phyloP scores from a whole-genome alignment of 371 early-diverging fungal species.

The Actinomortierella wolfii region DNA sequence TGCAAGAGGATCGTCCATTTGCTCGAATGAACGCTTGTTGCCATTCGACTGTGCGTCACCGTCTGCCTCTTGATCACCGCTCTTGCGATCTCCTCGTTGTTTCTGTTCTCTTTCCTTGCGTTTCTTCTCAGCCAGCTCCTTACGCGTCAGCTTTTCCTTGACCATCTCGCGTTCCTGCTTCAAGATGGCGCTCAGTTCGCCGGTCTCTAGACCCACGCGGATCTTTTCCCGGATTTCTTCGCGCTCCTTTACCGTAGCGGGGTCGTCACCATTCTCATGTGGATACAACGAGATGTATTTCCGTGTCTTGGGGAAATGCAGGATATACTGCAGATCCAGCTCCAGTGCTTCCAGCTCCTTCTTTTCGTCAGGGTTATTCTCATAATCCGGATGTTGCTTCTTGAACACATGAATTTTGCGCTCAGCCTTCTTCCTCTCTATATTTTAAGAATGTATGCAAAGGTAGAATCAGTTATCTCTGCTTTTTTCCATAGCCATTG shows the following conservation, averaged over 20 bases:
- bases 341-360: conserved; percentile 28
- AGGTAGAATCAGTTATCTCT: no score
- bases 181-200: conserved; percentile 18
- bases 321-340: conserved; percentile 42
- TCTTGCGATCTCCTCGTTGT: conserved; percentile 18
- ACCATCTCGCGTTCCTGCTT: conserved; percentile 23
- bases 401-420: conserved; percentile 36
- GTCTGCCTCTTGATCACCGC: conserved; percentile 30
- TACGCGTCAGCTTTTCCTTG: conserved; percentile 33
- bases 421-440: conserved; percentile 43
- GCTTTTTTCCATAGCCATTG: no score
- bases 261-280: conserved; percentile 24
- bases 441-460: background rate
- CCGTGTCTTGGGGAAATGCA: conserved; percentile 36
- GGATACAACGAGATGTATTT: conserved; percentile 46
- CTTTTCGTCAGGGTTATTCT: conserved; percentile 22
- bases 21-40: conserved; percentile 3
- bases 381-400: conserved; percentile 29
- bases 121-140: conserved; percentile 4
- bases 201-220: conserved; percentile 15
- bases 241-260: conserved; percentile 6
- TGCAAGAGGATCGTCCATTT: conserved; percentile 14
- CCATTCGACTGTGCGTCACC: conserved; percentile 2
- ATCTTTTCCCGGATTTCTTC: conserved; percentile 40
- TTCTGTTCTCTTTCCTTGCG: background rate